Evolutionary conservation across 2,329 filamentous ascomycete species (phyloP).

Genomic region (Epichloe uncinata): DNA sequence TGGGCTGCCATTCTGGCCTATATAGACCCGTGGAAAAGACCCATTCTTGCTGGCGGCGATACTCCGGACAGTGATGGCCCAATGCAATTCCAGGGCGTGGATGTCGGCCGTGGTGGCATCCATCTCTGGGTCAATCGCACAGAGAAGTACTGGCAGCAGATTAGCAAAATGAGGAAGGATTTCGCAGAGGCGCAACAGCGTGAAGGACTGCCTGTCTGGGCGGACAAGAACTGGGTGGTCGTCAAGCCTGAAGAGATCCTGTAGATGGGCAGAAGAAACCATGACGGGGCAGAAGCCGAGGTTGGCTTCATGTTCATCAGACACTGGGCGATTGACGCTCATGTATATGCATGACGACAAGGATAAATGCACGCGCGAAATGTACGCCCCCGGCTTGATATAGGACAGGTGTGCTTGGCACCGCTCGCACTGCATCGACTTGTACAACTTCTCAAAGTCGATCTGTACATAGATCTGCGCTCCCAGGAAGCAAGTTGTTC

Average conservation of each 20-base stretch:
- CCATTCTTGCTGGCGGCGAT: slow-evolving; percentile 28
- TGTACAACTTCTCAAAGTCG: too few relatives aligned
- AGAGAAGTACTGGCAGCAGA: slow-evolving; percentile 19
- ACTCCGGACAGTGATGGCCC: slow-evolving; percentile 29
- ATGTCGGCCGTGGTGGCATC: slow-evolving; percentile 26
- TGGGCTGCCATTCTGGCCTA: slow-evolving; percentile 29
- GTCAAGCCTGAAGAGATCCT: slow-evolving; percentile 27
- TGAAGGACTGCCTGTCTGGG: slow-evolving; percentile 25
- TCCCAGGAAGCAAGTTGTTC: too few relatives aligned
- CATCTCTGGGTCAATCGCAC: slow-evolving; percentile 29
- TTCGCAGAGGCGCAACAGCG: slow-evolving; percentile 20
- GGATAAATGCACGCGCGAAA: too few relatives aligned
- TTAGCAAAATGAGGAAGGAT: slow-evolving; percentile 24
- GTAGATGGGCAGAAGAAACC: slow-evolving; percentile 8
- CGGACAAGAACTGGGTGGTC: slow-evolving; percentile 31
- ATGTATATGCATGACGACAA: too few relatives aligned
- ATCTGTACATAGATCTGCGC: too few relatives aligned
- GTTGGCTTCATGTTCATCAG: too few relatives aligned
- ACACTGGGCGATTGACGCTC: too few relatives aligned
- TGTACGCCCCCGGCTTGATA: too few relatives aligned
- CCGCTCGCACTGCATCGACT: too few relatives aligned
- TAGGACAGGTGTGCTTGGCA: too few relatives aligned
- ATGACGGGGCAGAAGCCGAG: too few relatives aligned
- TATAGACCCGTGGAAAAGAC: slow-evolving; percentile 29
- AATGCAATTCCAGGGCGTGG: slow-evolving; percentile 31